These are phyloP conservation scores for Pseudocercospora fuligena DNA, from an alignment of 2,329 filamentous ascomycete species.

Conservation along the genomic window DNA sequence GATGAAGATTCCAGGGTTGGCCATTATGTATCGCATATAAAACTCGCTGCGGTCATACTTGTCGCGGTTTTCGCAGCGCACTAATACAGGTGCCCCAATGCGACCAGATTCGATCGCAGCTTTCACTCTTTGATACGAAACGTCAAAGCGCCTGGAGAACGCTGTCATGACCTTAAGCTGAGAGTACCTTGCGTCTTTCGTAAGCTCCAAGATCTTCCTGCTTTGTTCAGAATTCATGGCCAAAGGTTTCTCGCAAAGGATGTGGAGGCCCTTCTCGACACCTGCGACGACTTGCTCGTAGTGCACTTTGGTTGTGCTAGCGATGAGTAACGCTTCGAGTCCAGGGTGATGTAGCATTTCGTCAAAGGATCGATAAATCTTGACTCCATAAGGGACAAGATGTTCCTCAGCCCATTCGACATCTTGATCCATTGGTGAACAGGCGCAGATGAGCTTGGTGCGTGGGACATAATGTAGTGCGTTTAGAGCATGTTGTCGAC, in stretches of 20 bases:
- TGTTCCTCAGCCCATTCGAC: slow-evolving; percentile 54
- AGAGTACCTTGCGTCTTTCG: slow-evolving; percentile 30
- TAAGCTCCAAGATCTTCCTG: slow-evolving; percentile 17
- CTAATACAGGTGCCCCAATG: slow-evolving; percentile 48
- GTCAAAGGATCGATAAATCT: slow-evolving; percentile 59
- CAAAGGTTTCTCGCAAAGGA: slow-evolving; percentile 61
- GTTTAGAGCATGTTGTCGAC: slow-evolving; percentile 34
- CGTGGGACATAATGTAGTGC: slow-evolving; percentile 51
- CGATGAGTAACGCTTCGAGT: slow-evolving; percentile 60
- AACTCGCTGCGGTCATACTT: slow-evolving; percentile 46
- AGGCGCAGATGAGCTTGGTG: slow-evolving; percentile 51
- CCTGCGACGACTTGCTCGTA: slow-evolving; percentile 62
- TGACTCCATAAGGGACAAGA: slow-evolving; percentile 57
- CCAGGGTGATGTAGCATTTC: slow-evolving; percentile 61
- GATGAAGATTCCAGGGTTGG: slow-evolving; percentile 52
- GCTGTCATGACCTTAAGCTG: slow-evolving; percentile 49
- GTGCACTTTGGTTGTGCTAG: slow-evolving; percentile 60
- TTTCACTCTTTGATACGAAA: slow-evolving; percentile 47
- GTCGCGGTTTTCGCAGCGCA: slow-evolving; percentile 52
- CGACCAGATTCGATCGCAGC: slow-evolving; percentile 43
- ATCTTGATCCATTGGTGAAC: slow-evolving; percentile 45
- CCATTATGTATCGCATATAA: slow-evolving; percentile 48
- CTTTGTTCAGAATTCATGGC: slow-evolving; percentile 28
- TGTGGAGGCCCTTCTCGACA: slow-evolving; percentile 59
- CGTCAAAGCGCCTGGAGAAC: slow-evolving; percentile 53